Base-by-base conservation (phyloP, 495 filamentous ascomycete genomes). In the Hypoxylon fuscum region DNA sequence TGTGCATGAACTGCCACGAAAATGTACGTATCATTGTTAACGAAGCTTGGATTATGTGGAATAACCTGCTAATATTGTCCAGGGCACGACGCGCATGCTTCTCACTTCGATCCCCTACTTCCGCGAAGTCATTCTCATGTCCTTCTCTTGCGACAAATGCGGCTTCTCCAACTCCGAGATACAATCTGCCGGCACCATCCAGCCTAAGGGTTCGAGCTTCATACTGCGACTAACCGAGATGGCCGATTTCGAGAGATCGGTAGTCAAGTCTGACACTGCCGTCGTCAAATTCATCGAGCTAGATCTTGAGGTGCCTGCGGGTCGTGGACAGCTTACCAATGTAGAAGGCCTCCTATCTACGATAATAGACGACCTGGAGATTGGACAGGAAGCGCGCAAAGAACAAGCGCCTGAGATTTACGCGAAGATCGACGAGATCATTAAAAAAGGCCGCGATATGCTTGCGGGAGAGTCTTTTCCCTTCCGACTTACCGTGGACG, bases 81-180 rank as follows among this genome's bases (percentile, higher is more conserved):
- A 96, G 89, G 94, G 95, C 74, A 86, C 74, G 0, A 98, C 95
- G 8, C 86, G 90, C 43, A 81, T 98, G 20, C 82, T 98, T 18
- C 85, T 98, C 34, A 93, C 94, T 41, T 85, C 87, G 43, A 96
- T 99, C 17, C 96, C 95, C 17, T 97, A 87, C 80, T 98, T 99
- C 83, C 90, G 91, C 70, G 95, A 99, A 72, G 86, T 98, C 57
- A 91, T 99, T 60, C 84, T 99, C 62, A 96, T 96, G 86, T 97
- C 93, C 42, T 99, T 99, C 79, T 85, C 85, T 58, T 99, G 95
- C 77, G 83, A 88, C 1, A 84, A 96, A 71, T 99, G 95, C 78
- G 75, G 86, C 71, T 91, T 96, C 74, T 82, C 85, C 53, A 94
- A 97, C 79, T 93, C 92, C 72, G 91, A 96, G 68, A 87, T 98